Evolutionary conservation across 2,329 filamentous ascomycete genomes (phyloP), one percentile per base, ranked within the genome.

Genomic region (Fusarium continuum): DNA sequence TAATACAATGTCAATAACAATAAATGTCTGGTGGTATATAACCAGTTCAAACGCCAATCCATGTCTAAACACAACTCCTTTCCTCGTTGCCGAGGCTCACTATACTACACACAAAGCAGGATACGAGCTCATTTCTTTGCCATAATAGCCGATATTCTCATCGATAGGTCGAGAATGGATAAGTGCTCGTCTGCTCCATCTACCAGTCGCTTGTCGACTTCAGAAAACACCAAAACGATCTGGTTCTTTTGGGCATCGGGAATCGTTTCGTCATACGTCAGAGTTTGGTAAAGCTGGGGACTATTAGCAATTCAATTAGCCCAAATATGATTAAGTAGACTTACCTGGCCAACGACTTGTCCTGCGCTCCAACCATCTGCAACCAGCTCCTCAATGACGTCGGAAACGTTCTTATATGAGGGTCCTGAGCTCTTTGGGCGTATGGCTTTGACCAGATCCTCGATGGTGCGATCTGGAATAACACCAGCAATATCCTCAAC

Each of bases 401-500:
- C 88, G 0, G 92, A 88, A 14, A 99, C 86, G 11, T 85, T 83
- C 57, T 88, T 84, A 72, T 96, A 99, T 1, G 87, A 82, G 13
- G 85, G 82, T 1, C 84, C 84, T 31, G 83, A 82, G 20, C 84
- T 84, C 64, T 81, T 85, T 5, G 92, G 91, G 67, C 91, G 89
- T 80, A 98, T 91, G 16, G 92, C 90, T 57, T 86, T 79, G 11
- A 92, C 80, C 14, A 99, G 82, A 8, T 76, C 78, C 51, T 90
- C 84, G 44, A 99, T 87, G 2, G 92, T 91, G 10, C 75, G 70
- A 13, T 88, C 84, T 0, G 96, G 95, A 67, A 99, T 93, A 3
- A 98, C 92, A 51, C 96, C 95, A 1, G 95, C 94, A 74, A 99
- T 99, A 70, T 99, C 95, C 74, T 98, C 92, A 40, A 99, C 87